Conservation (phyloP, 1,284 basidiomycete species). For the Sporisorium scitamineum region DNA sequence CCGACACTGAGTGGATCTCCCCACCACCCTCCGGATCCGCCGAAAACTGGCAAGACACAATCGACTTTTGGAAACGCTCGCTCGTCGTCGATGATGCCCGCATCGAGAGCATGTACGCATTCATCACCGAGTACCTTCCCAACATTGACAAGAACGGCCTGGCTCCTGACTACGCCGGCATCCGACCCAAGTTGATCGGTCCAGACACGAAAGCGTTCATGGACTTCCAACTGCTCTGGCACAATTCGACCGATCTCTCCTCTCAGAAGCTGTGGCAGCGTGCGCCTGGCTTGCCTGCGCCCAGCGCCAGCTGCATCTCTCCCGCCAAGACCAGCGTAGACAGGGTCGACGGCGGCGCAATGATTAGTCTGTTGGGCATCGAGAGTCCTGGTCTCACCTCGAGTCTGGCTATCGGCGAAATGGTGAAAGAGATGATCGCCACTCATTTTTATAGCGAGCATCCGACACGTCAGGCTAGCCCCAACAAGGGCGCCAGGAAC, state of each 20-base stretch:
- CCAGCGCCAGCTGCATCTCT: slow-evolving; percentile 27
- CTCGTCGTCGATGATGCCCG: slow-evolving; percentile 53
- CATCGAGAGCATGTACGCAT: slow-evolving; percentile 58
- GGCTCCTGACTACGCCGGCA: slow-evolving; percentile 88
- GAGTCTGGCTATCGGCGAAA: slow-evolving; percentile 72
- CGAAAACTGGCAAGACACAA: slow-evolving; percentile 7
- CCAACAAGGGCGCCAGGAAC: slow-evolving; percentile 56
- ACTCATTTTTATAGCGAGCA: slow-evolving; percentile 69
- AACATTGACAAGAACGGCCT: slow-evolving; percentile 77
- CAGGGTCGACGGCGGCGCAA: slow-evolving; percentile 36
- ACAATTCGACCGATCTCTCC: slow-evolving; percentile 48
- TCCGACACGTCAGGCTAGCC: background rate
- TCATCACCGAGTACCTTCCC: slow-evolving; percentile 77
- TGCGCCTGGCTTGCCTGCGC: slow-evolving; percentile 26
- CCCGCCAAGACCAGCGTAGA: slow-evolving; percentile 14
- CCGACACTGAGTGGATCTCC: slow-evolving; percentile 88
- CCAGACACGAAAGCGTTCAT: slow-evolving; percentile 79
- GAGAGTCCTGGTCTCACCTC: slow-evolving; percentile 74
- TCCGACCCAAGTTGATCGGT: slow-evolving; percentile 86
- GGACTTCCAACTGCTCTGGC: slow-evolving; percentile 77
- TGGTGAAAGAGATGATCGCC: slow-evolving; percentile 71
- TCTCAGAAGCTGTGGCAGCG: slow-evolving; percentile 61
- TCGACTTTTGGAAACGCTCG: slow-evolving; percentile 57
- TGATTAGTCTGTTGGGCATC: slow-evolving; percentile 73
- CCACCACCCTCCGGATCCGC: slow-evolving; percentile 34